Evolutionary conservation across 805 yeast species (phyloP).

Genomic region (Hemisphaericaspora nanyangensis): DNA sequence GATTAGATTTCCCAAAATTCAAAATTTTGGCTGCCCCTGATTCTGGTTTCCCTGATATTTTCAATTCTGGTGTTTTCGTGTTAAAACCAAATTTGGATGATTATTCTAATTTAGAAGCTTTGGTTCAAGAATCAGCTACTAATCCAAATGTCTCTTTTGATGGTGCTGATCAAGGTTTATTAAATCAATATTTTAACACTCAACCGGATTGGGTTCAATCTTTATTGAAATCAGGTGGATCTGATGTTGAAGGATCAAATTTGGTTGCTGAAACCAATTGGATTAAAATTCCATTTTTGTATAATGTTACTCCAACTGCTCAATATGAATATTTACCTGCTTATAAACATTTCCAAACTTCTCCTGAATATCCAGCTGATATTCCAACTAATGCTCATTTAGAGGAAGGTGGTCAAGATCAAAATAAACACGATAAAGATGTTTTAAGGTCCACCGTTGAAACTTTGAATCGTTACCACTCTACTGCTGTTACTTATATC

Average conservation of each 20-base stretch:
- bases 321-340: slow-evolving; percentile 76
- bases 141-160: slow-evolving; percentile 49
- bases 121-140: slow-evolving; percentile 16
- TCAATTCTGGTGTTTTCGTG: slow-evolving; percentile 75
- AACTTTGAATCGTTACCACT: slow-evolving; percentile 14
- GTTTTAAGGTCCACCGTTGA: slow-evolving; percentile 5
- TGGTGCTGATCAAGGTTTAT: slow-evolving; percentile 90
- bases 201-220: slow-evolving; percentile 37
- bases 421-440: slow-evolving; percentile 3
- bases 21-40: slow-evolving; percentile 64
- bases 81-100: slow-evolving; percentile 48
- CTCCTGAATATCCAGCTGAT: slow-evolving; percentile 6
- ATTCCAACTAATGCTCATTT: neutral
- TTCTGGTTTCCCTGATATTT: slow-evolving; percentile 89
- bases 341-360: slow-evolving; percentile 42
- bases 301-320: slow-evolving; percentile 70
- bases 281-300: slow-evolving; percentile 73
- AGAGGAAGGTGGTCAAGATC: slow-evolving; percentile 1
- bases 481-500: slow-evolving; percentile 17
- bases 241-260: slow-evolving; percentile 1
- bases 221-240: slow-evolving; percentile 3
- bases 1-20: slow-evolving; percentile 17
- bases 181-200: slow-evolving; percentile 66
- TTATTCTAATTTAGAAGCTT: slow-evolving; percentile 36
- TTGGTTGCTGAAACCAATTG: slow-evolving; percentile 37